Conservation (phyloP, 1,284 basidiomycete genomes). For the Sporisorium iseilematis-ciliati region DNA sequence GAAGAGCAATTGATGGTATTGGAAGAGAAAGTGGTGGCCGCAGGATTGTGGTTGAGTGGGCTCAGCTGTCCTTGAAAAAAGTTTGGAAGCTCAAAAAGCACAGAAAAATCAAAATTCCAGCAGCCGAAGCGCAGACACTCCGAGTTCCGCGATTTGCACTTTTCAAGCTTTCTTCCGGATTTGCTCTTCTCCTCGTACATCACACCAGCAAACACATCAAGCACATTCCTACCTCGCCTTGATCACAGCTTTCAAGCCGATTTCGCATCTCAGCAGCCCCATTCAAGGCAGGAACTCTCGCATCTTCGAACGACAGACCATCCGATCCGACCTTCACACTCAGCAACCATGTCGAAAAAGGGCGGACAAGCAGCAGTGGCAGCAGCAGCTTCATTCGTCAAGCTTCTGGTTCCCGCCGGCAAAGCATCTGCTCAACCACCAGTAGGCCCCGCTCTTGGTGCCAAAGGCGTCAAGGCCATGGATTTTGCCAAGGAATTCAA, state of each 20-base stretch:
- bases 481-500: constrained; percentile 88
- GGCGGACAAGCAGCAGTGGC: constrained; percentile 56
- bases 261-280: not conserved
- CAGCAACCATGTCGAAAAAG: constrained; percentile 62
- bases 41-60: constrained; percentile 2
- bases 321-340: not conserved
- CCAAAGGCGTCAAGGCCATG: constrained; percentile 98
- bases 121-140: not conserved
- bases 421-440: constrained; percentile 96
- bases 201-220: not conserved
- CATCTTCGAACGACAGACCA: not conserved
- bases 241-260: too few relatives aligned
- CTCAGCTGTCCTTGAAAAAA: constrained; percentile 12
- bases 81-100: constrained; percentile 16
- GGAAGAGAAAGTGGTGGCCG: not conserved
- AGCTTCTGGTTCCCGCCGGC: constrained; percentile 89
- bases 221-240: not conserved
- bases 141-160: constrained; percentile 32
- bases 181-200: not conserved
- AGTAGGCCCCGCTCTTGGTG: constrained; percentile 95
- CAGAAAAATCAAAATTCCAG: constrained; percentile 19
- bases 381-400: constrained; percentile 61
- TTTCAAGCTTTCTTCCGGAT: constrained; percentile 29
- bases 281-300: not conserved
- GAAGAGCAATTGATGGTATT: not conserved